Base-by-base conservation (phyloP, 768 basidiomycete genomes). In the Ramaria sp. region DNA sequence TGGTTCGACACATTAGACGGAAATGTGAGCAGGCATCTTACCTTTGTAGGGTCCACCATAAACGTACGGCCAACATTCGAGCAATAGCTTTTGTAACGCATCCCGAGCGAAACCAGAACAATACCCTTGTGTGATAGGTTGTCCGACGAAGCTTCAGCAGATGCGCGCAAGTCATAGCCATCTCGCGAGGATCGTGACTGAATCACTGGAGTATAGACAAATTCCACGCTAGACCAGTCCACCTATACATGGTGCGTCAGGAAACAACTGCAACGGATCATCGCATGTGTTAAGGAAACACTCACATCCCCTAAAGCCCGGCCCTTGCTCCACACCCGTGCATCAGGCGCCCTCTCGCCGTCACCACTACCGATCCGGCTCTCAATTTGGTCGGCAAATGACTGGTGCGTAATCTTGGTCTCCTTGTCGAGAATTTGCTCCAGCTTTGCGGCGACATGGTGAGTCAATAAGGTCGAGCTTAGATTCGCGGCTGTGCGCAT, bases 161-260 rank as follows among this genome's bases (percentile, higher is more conserved):
- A 88, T 41, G 86, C 85, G 58, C 85, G 82, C 49, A 98, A 74
- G 68, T 98, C 95, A 68, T 95, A 98, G 7, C 90, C 88, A 10
- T 79, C 75, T 59, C 77, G 80, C 37, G 86, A 86, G 7, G 90
- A 87, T 42, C 86, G 86, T 6, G 94, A 97, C 63, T 97, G 95
- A 66, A 98, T 90, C 68, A 97, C 94, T 1, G 95, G 93, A 2
- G 89, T 82, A 69, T 95, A 97, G 63, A 89, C 88, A 71, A 94
- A 95, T 69, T 99, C 96, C 6, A 88, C 86, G 2, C 84, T 78
- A n/a, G 75, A 73, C 81, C 89, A 95, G 66, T 99, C 92, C 56
- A 92, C 78, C 90, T 96, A 57, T 51, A 59, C 38, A 55, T 33
- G 43, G 51, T 41, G 51, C 57, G 15, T 53, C 45, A 19, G 17